Percentiles rank a stretch among this genome's conserved stretches.
Conservation (phyloP, 2,329 filamentous ascomycete genomes). For the Pseudocercospora macadamiae region DNA sequence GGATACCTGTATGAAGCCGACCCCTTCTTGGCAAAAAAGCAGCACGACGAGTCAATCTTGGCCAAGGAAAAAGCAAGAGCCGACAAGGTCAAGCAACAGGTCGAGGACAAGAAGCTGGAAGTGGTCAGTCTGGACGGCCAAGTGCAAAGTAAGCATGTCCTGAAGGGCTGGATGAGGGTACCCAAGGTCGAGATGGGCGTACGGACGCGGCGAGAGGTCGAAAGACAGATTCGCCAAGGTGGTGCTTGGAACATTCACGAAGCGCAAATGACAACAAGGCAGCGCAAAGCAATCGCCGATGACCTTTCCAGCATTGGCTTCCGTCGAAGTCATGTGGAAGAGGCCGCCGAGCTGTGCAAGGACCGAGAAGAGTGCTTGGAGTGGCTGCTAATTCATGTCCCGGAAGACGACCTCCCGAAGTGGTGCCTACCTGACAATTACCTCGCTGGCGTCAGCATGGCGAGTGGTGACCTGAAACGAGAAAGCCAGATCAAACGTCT, state of each 20-base stretch:
- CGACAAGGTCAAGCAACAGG: conserved; percentile 63
- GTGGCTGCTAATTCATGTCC: conserved; percentile 95
- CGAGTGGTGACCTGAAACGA: conserved; percentile 75
- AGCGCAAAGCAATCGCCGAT: conserved; percentile 65
- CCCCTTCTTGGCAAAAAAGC: conserved; percentile 79
- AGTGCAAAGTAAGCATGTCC: conserved; percentile 40
- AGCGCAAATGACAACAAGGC: conserved; percentile 63
- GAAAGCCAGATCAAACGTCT: conserved; percentile 84
- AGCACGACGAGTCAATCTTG: conserved; percentile 76
- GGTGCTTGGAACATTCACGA: conserved; percentile 86
- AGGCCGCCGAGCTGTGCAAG: conserved; percentile 84
- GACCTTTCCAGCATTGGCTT: conserved; percentile 82
- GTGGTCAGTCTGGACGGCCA: conserved; percentile 40
- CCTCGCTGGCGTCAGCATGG: conserved; percentile 84
- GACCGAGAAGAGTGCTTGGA: conserved; percentile 91
- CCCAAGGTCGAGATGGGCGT: conserved; percentile 93
- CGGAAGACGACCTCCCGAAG: conserved; percentile 90
- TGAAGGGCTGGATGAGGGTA: conserved; percentile 76
- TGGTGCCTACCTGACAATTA: conserved; percentile 95
- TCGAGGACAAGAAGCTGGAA: conserved; percentile 64
- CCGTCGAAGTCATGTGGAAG: conserved; percentile 83
- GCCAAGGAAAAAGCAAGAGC: conserved; percentile 77
- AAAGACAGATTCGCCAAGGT: conserved; percentile 75
- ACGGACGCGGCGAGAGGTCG: conserved; percentile 75
- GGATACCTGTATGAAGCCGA: conserved; percentile 95